Conservation (phyloP, 192 early-diverging fungal genomes). For the Spizellomyces sp. region DNA sequence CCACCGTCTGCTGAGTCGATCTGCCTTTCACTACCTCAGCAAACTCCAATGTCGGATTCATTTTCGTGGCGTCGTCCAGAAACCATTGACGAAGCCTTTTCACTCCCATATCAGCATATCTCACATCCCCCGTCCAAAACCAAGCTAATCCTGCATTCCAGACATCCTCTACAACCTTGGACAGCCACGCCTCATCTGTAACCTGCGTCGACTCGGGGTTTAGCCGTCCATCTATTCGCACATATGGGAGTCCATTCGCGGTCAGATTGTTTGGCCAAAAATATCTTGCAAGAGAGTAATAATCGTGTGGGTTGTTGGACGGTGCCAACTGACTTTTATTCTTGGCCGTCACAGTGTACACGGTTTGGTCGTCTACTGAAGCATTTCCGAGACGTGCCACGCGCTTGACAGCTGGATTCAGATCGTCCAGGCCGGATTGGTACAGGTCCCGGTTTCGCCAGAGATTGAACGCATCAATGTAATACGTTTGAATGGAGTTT, state of each 20-base stretch:
- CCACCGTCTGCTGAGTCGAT: not conserved
- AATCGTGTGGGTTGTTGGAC: slow-evolving; percentile 56
- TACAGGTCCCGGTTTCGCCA: slow-evolving; percentile 28
- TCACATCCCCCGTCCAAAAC: slow-evolving; percentile 52
- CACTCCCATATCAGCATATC: slow-evolving; percentile 45
- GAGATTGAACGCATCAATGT: slow-evolving; percentile 25
- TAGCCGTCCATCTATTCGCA: slow-evolving; percentile 48
- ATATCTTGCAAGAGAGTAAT: slow-evolving; percentile 58
- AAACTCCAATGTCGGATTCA: slow-evolving; percentile 66
- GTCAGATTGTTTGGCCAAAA: slow-evolving; percentile 54
- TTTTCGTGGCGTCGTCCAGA: slow-evolving; percentile 53
- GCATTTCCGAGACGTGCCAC: slow-evolving; percentile 33
- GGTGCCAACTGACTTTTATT: slow-evolving; percentile 39
- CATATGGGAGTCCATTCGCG: slow-evolving; percentile 48
- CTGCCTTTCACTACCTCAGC: slow-evolving; percentile 50
- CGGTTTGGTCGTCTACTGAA: slow-evolving; percentile 35
- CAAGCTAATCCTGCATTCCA: slow-evolving; percentile 46
- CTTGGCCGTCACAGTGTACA: slow-evolving; percentile 60
- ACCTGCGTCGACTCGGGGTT: slow-evolving; percentile 58
- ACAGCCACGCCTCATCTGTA: slow-evolving; percentile 40
- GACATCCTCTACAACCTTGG: slow-evolving; percentile 14
- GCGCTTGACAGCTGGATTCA: slow-evolving; percentile 34
- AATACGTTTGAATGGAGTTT: slow-evolving; percentile 7
- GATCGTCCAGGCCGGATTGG: slow-evolving; percentile 13
- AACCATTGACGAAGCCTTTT: slow-evolving; percentile 55